phyloP scores from a whole-genome alignment of 2,329 filamentous ascomycete species.

The Colletotrichum brevisporum region DNA sequence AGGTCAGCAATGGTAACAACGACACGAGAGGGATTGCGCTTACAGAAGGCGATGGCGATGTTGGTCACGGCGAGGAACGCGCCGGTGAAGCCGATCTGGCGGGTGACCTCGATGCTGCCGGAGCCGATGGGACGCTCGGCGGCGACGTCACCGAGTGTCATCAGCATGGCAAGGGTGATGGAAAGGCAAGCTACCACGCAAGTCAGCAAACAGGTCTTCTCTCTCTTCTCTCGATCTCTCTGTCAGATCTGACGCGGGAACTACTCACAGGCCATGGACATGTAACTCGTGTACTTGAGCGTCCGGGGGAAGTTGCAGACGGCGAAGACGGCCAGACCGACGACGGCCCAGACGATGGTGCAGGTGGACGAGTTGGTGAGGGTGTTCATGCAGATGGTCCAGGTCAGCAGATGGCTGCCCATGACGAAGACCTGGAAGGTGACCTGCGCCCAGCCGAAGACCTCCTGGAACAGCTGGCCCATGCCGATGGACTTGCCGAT shows the following conservation, averaged over 20 bases:
- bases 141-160: constrained; percentile 75
- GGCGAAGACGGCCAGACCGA: constrained; percentile 71
- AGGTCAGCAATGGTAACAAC: neutral
- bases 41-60: constrained; percentile 76
- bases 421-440: constrained; percentile 78
- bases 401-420: constrained; percentile 78
- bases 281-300: constrained; percentile 72
- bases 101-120: constrained; percentile 50
- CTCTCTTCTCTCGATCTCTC: no score
- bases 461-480: constrained; percentile 68
- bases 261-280: constrained; percentile 68
- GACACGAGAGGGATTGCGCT: constrained; percentile 26
- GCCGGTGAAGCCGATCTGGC: constrained; percentile 61
- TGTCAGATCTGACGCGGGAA: no score
- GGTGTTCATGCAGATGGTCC: constrained; percentile 76
- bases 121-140: constrained; percentile 56
- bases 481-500: constrained; percentile 60
- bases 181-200: constrained; percentile 64
- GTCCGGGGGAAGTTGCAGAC: constrained; percentile 73
- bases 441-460: constrained; percentile 72
- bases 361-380: constrained; percentile 72
- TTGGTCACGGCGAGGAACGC: constrained; percentile 73
- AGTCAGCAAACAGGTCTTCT: constrained; percentile 4
- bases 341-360: constrained; percentile 74
- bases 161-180: constrained; percentile 72